Evolutionary conservation across 192 early-diverging fungal genomes (phyloP).

Genomic region (Linnemannia hyalina): DNA sequence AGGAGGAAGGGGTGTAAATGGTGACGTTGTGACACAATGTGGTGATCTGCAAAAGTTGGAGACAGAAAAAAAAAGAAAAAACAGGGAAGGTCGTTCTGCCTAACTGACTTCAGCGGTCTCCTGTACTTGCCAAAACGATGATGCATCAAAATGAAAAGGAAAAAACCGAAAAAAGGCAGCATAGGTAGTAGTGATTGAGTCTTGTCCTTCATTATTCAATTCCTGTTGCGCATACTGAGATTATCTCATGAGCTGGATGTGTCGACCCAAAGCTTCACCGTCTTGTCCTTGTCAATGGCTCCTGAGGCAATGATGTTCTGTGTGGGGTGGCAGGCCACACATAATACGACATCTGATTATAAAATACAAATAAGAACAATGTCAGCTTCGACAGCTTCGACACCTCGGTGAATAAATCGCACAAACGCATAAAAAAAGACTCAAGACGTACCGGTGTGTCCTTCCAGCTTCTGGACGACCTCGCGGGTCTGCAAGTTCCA

Average conservation of each 20-base stretch:
- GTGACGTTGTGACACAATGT: too few relatives aligned
- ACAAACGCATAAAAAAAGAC: background rate
- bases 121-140: background rate
- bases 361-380: conserved; percentile 64
- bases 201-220: background rate
- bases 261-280: conserved; percentile 89
- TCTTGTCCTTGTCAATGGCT: conserved; percentile 90
- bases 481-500: conserved; percentile 98
- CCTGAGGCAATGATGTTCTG: conserved; percentile 96
- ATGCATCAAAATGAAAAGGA: background rate
- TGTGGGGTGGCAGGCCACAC: conserved; percentile 94
- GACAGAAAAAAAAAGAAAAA: too few relatives aligned
- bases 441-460: conserved; percentile 82
- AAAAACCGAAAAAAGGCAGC: background rate
- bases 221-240: background rate
- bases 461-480: conserved; percentile 93
- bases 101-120: too few relatives aligned
- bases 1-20: too few relatives aligned
- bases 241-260: conserved; percentile 43
- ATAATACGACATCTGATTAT: conserved; percentile 84
- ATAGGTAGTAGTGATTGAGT: too few relatives aligned
- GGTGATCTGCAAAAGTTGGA: too few relatives aligned
- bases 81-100: too few relatives aligned
- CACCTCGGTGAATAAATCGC: conserved; percentile 6
- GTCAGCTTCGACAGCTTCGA: conserved; percentile 11